A percentile compares a stretch with the other conserved stretches of the same genome.
Conservation (phyloP, 192 early-diverging fungal species). For the Gigaspora rosea region DNA sequence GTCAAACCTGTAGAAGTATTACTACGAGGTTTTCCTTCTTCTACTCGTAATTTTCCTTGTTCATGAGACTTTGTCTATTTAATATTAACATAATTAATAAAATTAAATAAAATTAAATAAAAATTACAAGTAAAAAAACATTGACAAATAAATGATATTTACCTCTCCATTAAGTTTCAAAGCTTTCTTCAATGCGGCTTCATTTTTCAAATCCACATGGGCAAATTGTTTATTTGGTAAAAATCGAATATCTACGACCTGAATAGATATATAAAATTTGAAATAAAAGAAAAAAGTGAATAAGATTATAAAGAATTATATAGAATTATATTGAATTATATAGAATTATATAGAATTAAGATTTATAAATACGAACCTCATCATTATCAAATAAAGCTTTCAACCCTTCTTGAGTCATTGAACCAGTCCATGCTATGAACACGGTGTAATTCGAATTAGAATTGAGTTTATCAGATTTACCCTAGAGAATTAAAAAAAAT, state of each 20-base stretch:
- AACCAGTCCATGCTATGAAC: slow-evolving; percentile 1
- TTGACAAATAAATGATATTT: neutral
- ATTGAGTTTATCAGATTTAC: no score
- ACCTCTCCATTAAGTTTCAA: neutral
- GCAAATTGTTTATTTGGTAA: neutral
- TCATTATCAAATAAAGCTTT: neutral
- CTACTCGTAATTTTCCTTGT: neutral
- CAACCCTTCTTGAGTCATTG: neutral
- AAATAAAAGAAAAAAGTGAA: neutral
- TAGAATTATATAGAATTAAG: no score
- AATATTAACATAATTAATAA: neutral
- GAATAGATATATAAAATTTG: neutral
- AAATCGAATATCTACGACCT: neutral
- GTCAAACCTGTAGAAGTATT: no score
- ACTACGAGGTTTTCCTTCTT: neutral
- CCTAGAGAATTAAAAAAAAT: no score
- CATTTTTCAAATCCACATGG: neutral
- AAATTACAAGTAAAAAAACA: neutral
- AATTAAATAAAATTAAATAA: neutral
- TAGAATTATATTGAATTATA: no score
- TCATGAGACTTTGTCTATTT: neutral
- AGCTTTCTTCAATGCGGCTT: neutral
- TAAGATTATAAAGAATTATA: no score
- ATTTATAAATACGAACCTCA: neutral
- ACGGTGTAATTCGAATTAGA: neutral